Evolutionary conservation across 306 rosid species (phyloP).

Genomic region (Vicia villosa): DNA sequence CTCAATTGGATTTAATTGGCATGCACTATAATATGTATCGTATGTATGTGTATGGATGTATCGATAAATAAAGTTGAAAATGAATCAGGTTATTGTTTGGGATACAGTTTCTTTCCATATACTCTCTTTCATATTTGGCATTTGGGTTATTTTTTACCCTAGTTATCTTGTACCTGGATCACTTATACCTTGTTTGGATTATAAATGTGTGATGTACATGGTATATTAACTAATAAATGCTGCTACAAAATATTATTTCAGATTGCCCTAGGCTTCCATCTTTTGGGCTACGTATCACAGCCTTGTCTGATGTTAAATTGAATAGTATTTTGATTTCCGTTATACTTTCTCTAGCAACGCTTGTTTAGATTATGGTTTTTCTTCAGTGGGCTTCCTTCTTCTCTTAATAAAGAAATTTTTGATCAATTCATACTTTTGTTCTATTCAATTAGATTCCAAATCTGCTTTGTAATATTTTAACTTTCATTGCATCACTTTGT

Average conservation of each 20-base stretch:
- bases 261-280: constrained; percentile 3
- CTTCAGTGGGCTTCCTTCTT: neutral
- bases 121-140: neutral
- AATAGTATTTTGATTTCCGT: neutral
- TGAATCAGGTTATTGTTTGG: neutral
- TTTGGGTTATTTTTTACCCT: neutral
- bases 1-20: neutral
- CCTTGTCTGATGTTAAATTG: neutral
- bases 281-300: neutral
- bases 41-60: neutral
- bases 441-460: constrained; percentile 24
- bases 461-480: constrained; percentile 24
- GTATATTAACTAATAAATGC: constrained; percentile 14
- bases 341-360: neutral
- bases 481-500: constrained; percentile 15
- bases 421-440: constrained; percentile 5
- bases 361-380: constrained; percentile 14
- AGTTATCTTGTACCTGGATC: neutral
- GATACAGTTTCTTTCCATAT: neutral
- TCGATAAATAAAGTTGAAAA: neutral
- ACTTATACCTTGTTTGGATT: constrained; percentile 1
- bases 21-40: neutral
- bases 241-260: neutral
- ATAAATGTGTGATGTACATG: constrained; percentile 10
- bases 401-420: constrained; percentile 4